Base-by-base conservation (phyloP, 2,329 filamentous ascomycete genomes). In the Aspergillus tanneri region DNA sequence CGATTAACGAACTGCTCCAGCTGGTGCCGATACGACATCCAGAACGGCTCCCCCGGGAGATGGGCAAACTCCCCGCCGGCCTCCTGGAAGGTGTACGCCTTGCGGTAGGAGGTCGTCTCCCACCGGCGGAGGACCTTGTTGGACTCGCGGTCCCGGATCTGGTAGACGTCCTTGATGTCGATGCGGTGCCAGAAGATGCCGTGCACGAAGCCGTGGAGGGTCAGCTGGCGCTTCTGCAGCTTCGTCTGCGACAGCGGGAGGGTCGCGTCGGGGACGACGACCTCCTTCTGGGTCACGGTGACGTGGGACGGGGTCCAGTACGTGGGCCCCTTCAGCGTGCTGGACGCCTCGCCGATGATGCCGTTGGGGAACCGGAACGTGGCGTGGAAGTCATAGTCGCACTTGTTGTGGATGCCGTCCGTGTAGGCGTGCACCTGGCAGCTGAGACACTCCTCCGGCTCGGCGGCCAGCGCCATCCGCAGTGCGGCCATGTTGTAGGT, bases 1-100 rank as follows among this genome's bases (percentile, higher is more conserved):
- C 60, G 62, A 59, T 77, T 72, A 10, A 78, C 73, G 55, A 80
- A 80, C 49, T 72, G 65, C 59, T 79, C 75, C 23, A 80, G 64
- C 64, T 74, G 69, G 55, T 77, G 65, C 6, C 73, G 66, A 56
- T 76, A 78, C 11, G 71, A 70, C 23, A 66, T 62, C 75, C 75
- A 78, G 46, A 61, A 71, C 2, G 57, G 55, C 62, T 76, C 65
- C 10, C 68, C 61, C 0, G 52, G 32, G 24, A 11, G 24, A 11
- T 11, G 6, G 6, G 24, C 6, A 6, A 6, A 6, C 24, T 25
- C 11, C 6, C 24, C 6, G 8, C 43, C 43, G 3, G 43, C 34
- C 3, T 39, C 43, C 7, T 38, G 23, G 5, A 28, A 38, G n/a
- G 21, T 37, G 11, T 45, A 45, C 4, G 32, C 32, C 18, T 45